Conservation (phyloP, 768 basidiomycete species). For the Lentinula lateritia region DNA sequence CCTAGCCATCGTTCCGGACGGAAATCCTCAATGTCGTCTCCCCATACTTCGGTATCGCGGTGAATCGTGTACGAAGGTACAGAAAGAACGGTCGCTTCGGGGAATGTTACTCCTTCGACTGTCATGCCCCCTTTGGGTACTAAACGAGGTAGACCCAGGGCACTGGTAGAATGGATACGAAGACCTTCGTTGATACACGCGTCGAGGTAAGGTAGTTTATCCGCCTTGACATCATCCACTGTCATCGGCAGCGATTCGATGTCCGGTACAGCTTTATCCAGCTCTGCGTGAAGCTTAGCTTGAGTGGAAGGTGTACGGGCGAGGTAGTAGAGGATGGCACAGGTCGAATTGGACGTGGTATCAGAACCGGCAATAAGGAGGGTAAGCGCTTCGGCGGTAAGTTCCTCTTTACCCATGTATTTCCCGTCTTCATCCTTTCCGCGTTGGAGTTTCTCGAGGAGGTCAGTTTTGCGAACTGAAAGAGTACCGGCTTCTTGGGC, state of each 20-base stretch:
- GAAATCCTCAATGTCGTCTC: conserved; percentile 66
- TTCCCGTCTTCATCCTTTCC: conserved; percentile 79
- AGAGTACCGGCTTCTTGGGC: conserved; percentile 48
- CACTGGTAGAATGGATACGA: conserved; percentile 79
- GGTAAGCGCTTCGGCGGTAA: conserved; percentile 86
- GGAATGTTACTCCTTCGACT: conserved; percentile 53
- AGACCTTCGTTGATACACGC: conserved; percentile 87
- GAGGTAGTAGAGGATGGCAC: conserved; percentile 38
- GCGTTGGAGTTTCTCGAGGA: conserved; percentile 74
- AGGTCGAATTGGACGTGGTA: conserved; percentile 82
- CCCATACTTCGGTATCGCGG: conserved; percentile 69
- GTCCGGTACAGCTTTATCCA: conserved; percentile 51
- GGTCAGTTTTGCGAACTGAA: conserved; percentile 39
- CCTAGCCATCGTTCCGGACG: conserved; percentile 88
- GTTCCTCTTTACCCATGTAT: conserved; percentile 72
- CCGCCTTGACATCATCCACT: conserved; percentile 58
- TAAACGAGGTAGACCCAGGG: conserved; percentile 76
- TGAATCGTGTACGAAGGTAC: conserved; percentile 85
- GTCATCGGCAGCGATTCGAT: conserved; percentile 33
- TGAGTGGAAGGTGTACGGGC: conserved; percentile 62
- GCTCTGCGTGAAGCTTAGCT: conserved; percentile 68
- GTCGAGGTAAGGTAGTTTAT: conserved; percentile 66
- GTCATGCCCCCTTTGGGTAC: conserved; percentile 72
- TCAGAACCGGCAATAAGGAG: conserved; percentile 87
- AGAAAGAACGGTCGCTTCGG: conserved; percentile 69